A percentile compares a stretch with the other conserved stretches of the same genome.
phyloP scores from a whole-genome alignment of 371 early-diverging fungal species.

The Mortierella polycephala region DNA sequence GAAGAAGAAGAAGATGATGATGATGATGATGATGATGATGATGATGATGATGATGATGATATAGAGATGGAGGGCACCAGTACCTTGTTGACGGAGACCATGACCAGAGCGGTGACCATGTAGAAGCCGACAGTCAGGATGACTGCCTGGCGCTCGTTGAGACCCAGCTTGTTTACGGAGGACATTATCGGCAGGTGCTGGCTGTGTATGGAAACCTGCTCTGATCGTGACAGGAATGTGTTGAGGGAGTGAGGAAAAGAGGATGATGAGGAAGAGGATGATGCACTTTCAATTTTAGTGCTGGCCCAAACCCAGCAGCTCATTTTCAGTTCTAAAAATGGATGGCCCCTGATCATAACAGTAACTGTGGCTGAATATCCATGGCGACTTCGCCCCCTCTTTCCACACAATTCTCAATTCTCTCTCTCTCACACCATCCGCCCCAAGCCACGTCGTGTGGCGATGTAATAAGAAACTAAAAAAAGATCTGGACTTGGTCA shows the following conservation, averaged over 20 bases:
- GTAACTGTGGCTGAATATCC: no score
- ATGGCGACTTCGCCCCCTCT: no score
- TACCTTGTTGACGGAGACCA: conserved; percentile 68
- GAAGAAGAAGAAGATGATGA: conserved; percentile 61
- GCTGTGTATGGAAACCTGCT: not conserved
- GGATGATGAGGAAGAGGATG: not conserved
- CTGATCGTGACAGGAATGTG: not conserved
- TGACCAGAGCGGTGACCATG: conserved; percentile 61
- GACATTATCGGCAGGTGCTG: conserved; percentile 2
- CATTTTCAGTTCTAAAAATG: no score
- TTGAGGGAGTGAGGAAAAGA: not conserved
- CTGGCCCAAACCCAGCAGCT: no score
- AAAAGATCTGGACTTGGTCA: no score
- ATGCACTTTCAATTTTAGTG: not conserved
- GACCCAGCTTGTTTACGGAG: conserved; percentile 24
- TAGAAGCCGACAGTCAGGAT: conserved; percentile 60
- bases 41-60: conserved; percentile 55
- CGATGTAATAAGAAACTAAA: no score
- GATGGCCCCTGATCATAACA: no score
- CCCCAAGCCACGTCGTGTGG: no score
- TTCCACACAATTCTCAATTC: no score
- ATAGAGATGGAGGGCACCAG: conserved; percentile 8
- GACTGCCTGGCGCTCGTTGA: conserved; percentile 50
- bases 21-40: conserved; percentile 62
- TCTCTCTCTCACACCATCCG: no score